A percentile compares a stretch with the other conserved stretches of the same genome.
Evolutionary conservation across 768 basidiomycete genomes (phyloP).

Genomic region (Russula vinacea): DNA sequence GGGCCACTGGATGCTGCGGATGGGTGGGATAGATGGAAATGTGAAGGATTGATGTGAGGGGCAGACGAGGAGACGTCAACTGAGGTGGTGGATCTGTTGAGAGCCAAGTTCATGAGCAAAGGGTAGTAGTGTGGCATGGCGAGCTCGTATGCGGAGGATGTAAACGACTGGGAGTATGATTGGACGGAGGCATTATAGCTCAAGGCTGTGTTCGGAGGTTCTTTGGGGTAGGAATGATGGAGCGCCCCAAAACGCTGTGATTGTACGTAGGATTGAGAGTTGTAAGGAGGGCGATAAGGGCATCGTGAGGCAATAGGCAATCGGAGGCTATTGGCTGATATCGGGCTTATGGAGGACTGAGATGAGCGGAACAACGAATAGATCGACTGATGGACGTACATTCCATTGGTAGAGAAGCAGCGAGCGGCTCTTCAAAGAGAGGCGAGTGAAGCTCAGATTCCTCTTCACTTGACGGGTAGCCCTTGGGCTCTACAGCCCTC

Average conservation of each 20-base stretch:
- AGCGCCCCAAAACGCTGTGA: constrained; percentile 26
- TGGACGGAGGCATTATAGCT: constrained; percentile 23
- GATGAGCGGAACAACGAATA: constrained; percentile 21
- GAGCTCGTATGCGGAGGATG: constrained; percentile 28
- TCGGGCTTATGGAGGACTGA: constrained; percentile 57
- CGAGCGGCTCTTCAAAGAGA: constrained; percentile 55
- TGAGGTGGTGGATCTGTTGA: constrained; percentile 16
- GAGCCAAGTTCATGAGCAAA: constrained; percentile 23
- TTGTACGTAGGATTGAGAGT: constrained; percentile 24
- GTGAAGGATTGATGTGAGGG: constrained; percentile 25
- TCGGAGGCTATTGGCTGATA: constrained; percentile 41
- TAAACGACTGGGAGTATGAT: constrained; percentile 28
- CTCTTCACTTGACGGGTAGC: constrained; percentile 70
- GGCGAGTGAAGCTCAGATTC: constrained; percentile 75
- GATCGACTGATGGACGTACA: constrained; percentile 36
- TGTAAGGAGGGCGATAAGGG: constrained; percentile 28
- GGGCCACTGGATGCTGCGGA: constrained; percentile 13
- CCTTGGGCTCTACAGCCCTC: constrained; percentile 51
- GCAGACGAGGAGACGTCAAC: constrained; percentile 11
- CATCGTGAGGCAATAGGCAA: constrained; percentile 23
- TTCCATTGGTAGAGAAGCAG: constrained; percentile 34
- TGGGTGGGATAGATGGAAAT: constrained; percentile 17
- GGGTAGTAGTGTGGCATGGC: constrained; percentile 22
- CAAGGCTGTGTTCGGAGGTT: constrained; percentile 27
- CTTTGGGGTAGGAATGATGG: constrained; percentile 25